Conservation (phyloP, 164 flowering plant genomes). For the Euptelea pleiosperma region DNA sequence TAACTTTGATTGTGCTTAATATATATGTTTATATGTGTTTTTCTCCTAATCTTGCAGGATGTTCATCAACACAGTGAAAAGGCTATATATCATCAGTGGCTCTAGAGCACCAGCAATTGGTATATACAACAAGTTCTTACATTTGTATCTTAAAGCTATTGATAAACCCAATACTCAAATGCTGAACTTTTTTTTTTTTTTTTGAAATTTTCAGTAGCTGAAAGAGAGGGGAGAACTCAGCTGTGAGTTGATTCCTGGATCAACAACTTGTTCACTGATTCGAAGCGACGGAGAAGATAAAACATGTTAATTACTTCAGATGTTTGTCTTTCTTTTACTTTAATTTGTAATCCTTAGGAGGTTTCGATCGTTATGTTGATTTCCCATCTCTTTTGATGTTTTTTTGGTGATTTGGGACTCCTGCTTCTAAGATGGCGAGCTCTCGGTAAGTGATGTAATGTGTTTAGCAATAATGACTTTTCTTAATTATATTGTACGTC, state of each 20-base stretch:
- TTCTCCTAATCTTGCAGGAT: slow-evolving; percentile 8
- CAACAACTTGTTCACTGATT: not conserved
- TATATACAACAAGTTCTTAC: not conserved
- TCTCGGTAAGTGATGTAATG: slow-evolving; percentile 4
- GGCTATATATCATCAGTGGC: slow-evolving; percentile 20
- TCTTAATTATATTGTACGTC: no score
- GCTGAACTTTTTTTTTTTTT: not conserved
- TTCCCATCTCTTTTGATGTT: not conserved
- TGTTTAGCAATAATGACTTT: no score
- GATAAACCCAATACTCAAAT: not conserved
- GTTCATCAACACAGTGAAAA: slow-evolving; percentile 19
- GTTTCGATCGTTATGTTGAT: not conserved
- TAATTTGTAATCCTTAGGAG: slow-evolving; percentile 9
- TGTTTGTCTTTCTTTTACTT: not conserved
- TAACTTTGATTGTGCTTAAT: not conserved
- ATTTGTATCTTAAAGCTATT: not conserved
- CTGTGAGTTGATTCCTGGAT: not conserved
- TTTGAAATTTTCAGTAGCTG: slow-evolving; percentile 7
- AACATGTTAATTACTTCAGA: not conserved
- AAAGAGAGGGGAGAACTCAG: not conserved
- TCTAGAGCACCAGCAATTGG: slow-evolving; percentile 16
- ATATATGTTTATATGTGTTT: not conserved
- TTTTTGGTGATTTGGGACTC: slow-evolving; percentile 3
- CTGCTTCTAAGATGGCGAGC: not conserved
- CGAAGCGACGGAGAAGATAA: not conserved